Evolutionary conservation across 495 filamentous ascomycete species (phyloP).

Genomic region (Aspergillus sclerotiicarbonarius): DNA sequence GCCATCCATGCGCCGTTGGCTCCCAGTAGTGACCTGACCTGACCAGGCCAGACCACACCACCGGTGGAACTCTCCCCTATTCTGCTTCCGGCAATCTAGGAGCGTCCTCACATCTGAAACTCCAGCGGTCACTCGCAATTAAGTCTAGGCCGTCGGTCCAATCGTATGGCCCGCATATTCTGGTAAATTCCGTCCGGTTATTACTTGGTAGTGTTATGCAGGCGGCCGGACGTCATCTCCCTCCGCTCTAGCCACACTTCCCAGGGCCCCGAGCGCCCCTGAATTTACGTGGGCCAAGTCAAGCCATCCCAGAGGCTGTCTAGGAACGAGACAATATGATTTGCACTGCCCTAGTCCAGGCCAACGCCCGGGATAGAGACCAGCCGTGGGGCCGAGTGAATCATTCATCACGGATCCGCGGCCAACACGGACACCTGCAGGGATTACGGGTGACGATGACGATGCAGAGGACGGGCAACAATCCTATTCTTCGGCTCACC

Average conservation of each 20-base stretch:
- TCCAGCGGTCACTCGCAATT: slow-evolving; percentile 3
- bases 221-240: neutral
- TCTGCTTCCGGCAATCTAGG: neutral
- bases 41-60: neutral
- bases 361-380: slow-evolving; percentile 7
- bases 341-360: neutral
- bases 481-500: slow-evolving; percentile 2
- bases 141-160: neutral
- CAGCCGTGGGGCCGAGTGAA: slow-evolving; percentile 18
- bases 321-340: neutral
- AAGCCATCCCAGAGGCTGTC: neutral
- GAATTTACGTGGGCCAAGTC: slow-evolving; percentile 5
- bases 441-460: slow-evolving; percentile 3
- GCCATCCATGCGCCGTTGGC: neutral
- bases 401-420: slow-evolving; percentile 14
- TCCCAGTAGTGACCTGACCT: no score
- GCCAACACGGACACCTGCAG: slow-evolving; percentile 27
- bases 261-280: slow-evolving; percentile 13
- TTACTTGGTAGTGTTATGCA: neutral
- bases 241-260: slow-evolving; percentile 2
- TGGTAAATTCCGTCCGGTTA: neutral
- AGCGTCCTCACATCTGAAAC: slow-evolving; percentile 1
- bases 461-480: neutral
- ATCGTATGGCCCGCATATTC: slow-evolving; percentile 1
- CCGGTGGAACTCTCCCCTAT: slow-evolving; percentile 5